Percentiles rank a stretch among this genome's conserved stretches.
These are phyloP conservation scores for Melastoma candidum DNA, from an alignment of 441 rosid species.

Conservation along the genomic window DNA sequence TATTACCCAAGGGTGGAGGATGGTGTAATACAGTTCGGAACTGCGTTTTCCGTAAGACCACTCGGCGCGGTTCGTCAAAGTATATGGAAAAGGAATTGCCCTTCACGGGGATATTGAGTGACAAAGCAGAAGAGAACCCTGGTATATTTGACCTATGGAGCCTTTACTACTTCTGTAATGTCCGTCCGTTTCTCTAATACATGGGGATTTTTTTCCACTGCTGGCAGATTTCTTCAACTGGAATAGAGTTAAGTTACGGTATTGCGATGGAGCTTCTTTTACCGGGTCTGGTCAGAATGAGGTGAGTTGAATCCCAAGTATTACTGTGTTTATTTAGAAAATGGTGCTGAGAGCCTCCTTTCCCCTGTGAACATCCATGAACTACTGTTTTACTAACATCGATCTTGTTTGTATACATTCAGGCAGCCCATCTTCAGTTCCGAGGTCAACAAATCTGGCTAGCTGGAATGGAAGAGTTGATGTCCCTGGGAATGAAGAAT, in stretches of 20 bases:
- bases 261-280: conserved; percentile 61
- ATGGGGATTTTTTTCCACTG: neutral
- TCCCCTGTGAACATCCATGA: neutral
- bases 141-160: conserved; percentile 15
- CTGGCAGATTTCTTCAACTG: conserved; percentile 48
- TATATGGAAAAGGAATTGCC: conserved; percentile 50
- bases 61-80: conserved; percentile 66
- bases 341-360: neutral
- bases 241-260: conserved; percentile 55
- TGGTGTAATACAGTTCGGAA: conserved; percentile 51
- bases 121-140: conserved; percentile 54
- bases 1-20: conserved; percentile 56
- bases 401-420: neutral
- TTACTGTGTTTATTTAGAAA: neutral
- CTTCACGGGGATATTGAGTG: conserved; percentile 64
- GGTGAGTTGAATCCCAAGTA: conserved; percentile 20
- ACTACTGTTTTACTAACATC: neutral
- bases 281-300: conserved; percentile 45
- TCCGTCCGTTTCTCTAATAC: neutral
- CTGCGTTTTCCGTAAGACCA: conserved; percentile 58
- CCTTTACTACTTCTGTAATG: neutral
- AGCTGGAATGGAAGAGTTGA: conserved; percentile 14
- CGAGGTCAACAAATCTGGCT: conserved; percentile 20
- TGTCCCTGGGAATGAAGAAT: conserved; percentile 15
- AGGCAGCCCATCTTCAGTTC: conserved; percentile 17